Conservation (phyloP, 495 filamentous ascomycete species). For the Aspergillus leporis region DNA sequence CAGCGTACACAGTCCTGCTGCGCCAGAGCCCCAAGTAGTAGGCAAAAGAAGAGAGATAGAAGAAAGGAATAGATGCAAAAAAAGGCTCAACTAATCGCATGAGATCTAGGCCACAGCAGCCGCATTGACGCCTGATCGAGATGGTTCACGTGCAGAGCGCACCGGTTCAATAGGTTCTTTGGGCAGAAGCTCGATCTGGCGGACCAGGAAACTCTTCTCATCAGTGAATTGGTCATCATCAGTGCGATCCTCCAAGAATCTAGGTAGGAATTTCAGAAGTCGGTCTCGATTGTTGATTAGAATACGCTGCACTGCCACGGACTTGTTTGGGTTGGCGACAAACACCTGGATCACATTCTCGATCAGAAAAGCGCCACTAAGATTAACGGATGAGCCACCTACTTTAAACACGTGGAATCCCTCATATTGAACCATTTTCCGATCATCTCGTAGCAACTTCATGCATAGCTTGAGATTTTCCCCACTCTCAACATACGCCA, state of each 20-base stretch:
- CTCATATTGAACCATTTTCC: constrained; percentile 99
- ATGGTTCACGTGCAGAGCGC: constrained; percentile 32
- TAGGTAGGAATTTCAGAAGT: constrained; percentile 81
- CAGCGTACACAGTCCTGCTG: constrained; percentile 23
- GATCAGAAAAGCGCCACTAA: constrained; percentile 21
- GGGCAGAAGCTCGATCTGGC: constrained; percentile 84
- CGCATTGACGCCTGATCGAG: constrained; percentile 37
- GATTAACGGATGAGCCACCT: constrained; percentile 22
- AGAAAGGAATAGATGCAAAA: constrained; percentile 7
- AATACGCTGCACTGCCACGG: constrained; percentile 88
- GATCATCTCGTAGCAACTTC: constrained; percentile 91
- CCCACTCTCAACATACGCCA: constrained; percentile 88
- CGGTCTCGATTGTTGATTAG: constrained; percentile 93
- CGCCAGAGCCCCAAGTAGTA: constrained; percentile 8
- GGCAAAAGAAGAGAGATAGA: constrained; percentile 17
- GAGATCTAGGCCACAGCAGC: constrained; percentile 31
- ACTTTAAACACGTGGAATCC: constrained; percentile 99
- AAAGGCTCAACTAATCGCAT: constrained; percentile 4
- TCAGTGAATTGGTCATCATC: constrained; percentile 99
- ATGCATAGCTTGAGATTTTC: constrained; percentile 97
- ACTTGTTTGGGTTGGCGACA: constrained; percentile 96
- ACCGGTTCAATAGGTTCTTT: constrained; percentile 58
- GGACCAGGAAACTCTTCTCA: constrained; percentile 93
- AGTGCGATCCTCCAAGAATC: constrained; percentile 90
- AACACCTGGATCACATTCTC: constrained; percentile 65